phyloP scores from a whole-genome alignment of 768 basidiomycete species.

The Cystoderma amianthinum region DNA sequence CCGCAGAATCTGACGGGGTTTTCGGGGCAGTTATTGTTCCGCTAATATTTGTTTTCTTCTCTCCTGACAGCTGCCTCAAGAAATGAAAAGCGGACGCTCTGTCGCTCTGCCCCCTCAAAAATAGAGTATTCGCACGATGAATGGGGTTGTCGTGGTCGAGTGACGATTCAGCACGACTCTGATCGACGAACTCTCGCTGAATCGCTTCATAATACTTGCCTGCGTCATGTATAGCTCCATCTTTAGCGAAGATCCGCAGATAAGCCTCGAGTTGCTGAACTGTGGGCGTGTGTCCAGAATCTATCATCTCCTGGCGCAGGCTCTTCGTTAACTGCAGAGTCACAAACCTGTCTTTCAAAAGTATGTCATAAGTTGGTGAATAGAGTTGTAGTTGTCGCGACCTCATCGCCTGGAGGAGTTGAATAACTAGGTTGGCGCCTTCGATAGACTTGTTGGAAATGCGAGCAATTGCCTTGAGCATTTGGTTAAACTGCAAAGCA shows the following conservation, averaged over 20 bases:
- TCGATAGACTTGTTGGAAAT: constrained; percentile 31
- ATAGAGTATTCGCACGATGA: constrained; percentile 32
- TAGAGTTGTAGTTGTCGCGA: constrained; percentile 31
- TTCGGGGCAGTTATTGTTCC: neutral
- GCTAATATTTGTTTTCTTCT: neutral
- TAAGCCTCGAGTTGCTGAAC: constrained; percentile 39
- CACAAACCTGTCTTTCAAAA: constrained; percentile 45
- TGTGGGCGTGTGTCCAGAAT: constrained; percentile 30
- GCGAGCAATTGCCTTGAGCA: constrained; percentile 42
- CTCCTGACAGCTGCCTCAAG: constrained; percentile 25
- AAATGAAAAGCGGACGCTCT: constrained; percentile 40
- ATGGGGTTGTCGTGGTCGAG: constrained; percentile 8
- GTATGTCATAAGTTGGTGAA: constrained; percentile 30
- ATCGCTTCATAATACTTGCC: constrained; percentile 32
- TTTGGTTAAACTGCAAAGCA: constrained; percentile 39
- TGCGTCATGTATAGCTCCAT: constrained; percentile 35
- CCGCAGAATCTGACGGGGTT: neutral
- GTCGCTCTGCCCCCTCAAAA: constrained; percentile 34
- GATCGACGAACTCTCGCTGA: constrained; percentile 8
- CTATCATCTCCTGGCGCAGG: constrained; percentile 34
- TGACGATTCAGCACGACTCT: neutral
- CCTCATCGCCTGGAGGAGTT: constrained; percentile 41
- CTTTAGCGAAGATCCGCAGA: constrained; percentile 38
- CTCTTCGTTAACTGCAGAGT: constrained; percentile 41
- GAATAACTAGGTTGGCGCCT: constrained; percentile 29